Conservation (phyloP, 2,329 filamentous ascomycete genomes). For the Exophiala dermatitidis region DNA sequence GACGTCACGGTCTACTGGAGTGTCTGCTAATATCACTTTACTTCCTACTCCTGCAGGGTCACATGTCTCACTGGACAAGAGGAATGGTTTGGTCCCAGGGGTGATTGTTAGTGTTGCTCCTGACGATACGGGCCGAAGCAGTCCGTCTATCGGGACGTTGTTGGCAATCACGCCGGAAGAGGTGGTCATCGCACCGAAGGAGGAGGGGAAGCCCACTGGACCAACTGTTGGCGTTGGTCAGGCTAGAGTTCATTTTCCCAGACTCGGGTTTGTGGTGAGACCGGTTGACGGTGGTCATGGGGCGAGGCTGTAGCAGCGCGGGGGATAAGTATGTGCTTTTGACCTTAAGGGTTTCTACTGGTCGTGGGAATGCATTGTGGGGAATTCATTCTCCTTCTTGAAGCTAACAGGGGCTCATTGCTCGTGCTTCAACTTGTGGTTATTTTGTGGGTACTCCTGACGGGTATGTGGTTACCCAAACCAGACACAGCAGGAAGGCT, state of each 20-base stretch:
- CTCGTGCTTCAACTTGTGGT: too few relatives aligned
- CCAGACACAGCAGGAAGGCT: too few relatives aligned
- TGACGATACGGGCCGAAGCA: constrained; percentile 22
- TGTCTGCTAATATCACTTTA: constrained; percentile 3
- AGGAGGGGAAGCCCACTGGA: not conserved
- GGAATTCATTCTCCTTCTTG: too few relatives aligned
- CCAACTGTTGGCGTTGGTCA: constrained; percentile 1
- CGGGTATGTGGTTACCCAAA: too few relatives aligned
- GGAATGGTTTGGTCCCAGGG: constrained; percentile 18
- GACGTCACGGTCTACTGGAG: not conserved
- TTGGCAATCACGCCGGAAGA: constrained; percentile 22
- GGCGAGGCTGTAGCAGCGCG: not conserved
- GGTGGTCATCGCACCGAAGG: constrained; percentile 17
- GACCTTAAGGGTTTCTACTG: too few relatives aligned
- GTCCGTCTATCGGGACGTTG: constrained; percentile 20
- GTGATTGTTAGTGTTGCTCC: constrained; percentile 19
- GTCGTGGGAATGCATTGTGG: too few relatives aligned
- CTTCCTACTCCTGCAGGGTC: constrained; percentile 15
- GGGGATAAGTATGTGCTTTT: too few relatives aligned
- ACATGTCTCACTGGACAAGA: constrained; percentile 12
- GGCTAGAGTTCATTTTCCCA: constrained; percentile 17
- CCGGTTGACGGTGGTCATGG: not conserved
- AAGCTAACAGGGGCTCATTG: too few relatives aligned
- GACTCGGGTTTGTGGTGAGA: constrained; percentile 16
- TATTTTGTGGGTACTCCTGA: too few relatives aligned